A percentile compares a stretch with the other conserved stretches of the same genome.
These are phyloP conservation scores for Phaseolus lunatus DNA, from an alignment of 306 rosid genomes.

Conservation along the genomic window DNA sequence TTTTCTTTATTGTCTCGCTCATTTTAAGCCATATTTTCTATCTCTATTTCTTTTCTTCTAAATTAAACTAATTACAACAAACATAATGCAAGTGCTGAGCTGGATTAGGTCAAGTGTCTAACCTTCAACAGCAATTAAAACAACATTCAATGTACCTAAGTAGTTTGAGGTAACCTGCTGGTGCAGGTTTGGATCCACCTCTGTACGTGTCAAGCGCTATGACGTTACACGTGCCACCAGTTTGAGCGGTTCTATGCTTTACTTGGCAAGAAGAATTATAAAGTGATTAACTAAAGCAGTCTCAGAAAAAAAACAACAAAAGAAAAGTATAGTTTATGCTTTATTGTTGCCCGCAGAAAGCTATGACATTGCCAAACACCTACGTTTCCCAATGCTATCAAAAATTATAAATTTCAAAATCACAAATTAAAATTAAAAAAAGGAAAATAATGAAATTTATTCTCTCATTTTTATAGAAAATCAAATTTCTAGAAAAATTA, in stretches of 20 bases:
- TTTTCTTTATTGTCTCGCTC: not conserved
- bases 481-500: no score
- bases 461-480: no score
- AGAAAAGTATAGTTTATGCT: slow-evolving; percentile 8
- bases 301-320: not conserved
- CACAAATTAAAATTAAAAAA: not conserved
- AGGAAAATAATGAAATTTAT: not conserved
- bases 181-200: slow-evolving; percentile 32
- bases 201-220: not conserved
- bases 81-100: not conserved
- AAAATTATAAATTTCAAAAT: not conserved
- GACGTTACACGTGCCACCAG: slow-evolving; percentile 22
- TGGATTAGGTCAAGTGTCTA: not conserved
- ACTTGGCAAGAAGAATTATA: slow-evolving; percentile 29
- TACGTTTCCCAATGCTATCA: not conserved
- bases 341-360: slow-evolving; percentile 27
- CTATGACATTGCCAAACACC: not conserved
- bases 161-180: slow-evolving; percentile 31
- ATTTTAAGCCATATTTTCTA: no score
- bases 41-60: not conserved
- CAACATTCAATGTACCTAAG: not conserved
- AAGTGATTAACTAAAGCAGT: slow-evolving; percentile 24
- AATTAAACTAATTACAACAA: not conserved
- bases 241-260: slow-evolving; percentile 49
- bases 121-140: not conserved